Evolutionary conservation across 1,284 basidiomycete species (phyloP), one percentile per base, ranked within the genome.

Genomic region (Papiliotrema terrestris): DNA sequence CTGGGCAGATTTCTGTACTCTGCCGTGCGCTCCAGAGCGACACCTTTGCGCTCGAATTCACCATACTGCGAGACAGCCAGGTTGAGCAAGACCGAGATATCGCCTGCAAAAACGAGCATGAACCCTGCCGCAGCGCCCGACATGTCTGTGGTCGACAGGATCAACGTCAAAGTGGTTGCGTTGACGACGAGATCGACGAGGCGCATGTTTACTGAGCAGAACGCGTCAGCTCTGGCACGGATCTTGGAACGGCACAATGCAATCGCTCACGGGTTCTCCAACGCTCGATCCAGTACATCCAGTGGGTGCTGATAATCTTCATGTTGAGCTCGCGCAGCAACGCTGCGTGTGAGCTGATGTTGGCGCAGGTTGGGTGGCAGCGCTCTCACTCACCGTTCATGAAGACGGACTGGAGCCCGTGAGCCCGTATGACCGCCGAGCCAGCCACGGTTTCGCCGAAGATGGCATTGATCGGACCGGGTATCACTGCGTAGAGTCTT

Each of bases 1-100:
- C 59, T 58, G 13, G 74, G 71, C 20, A 78, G 63, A 1, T 75
- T 69, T 44, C 86, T 69, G 65, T 88, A 89, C 17, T 82, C 81
- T 58, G 85, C 80, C 36, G 88, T 84, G 22, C 88, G 82, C 51
- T 89, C 87, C 55, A 89, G 75, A 41, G 55, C 62, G 47, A 75
- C 67, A 17, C 74, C 74, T 22, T 66, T 57, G 8, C 71, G 61
- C 49, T 76, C 72, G 49, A 71, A 69, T 51, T 71, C 58, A 78
- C 64, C 55, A 8, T 67, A 25, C 9, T 60, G 46, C 26, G 55
- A 45, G 1, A 71, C 26, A 1, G 66, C 36, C 54, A 56, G 59
- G 11, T 58, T 59, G 25, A 66, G n/a, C 37, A 59, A 53, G 15
- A 14, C 36, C 2, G 62, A 55, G 45, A 71, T 67, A 6, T 48